A percentile compares a stretch with the other conserved stretches of the same genome.
Conservation (phyloP, 305 asterid genomes). For the Fraxinus paxiana region DNA sequence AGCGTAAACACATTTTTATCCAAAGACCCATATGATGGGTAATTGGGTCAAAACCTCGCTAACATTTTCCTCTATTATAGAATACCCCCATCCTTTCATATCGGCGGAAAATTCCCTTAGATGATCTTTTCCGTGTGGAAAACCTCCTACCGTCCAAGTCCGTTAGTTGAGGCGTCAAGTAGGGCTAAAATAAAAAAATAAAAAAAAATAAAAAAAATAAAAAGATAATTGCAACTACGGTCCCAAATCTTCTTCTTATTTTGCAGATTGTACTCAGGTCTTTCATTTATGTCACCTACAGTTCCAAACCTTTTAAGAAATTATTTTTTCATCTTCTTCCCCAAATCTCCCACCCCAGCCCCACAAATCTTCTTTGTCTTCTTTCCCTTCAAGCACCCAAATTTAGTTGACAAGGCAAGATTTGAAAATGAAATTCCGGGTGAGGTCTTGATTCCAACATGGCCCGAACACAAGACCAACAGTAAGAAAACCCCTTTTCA, state of each 20-base stretch:
- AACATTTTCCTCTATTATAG: neutral
- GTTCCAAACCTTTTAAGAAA: neutral
- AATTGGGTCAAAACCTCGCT: neutral
- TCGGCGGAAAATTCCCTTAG: neutral
- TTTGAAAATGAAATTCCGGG: neutral
- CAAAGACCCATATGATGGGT: neutral
- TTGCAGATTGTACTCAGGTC: neutral
- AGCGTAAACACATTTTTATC: neutral
- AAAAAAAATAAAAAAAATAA: no score
- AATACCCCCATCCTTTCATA: neutral
- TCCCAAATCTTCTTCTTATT: neutral
- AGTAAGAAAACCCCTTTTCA: slow-evolving; percentile 56
- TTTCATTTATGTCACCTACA: neutral
- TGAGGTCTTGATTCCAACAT: slow-evolving; percentile 37
- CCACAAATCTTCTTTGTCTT: neutral
- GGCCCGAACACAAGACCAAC: slow-evolving; percentile 77
- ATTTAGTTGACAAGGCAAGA: neutral
- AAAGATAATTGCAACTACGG: neutral
- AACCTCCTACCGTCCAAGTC: neutral
- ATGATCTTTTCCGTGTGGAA: neutral
- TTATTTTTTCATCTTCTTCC: neutral
- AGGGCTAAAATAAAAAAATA: neutral
- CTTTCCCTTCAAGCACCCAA: neutral
- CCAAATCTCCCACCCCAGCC: neutral
- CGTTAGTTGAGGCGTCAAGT: neutral